Percentiles rank a stretch among this genome's conserved stretches.
These are phyloP conservation scores for Bolboschoenoplectus hybrid DNA, from an alignment of 202 grass and related monocot species.

Conservation along the genomic window DNA sequence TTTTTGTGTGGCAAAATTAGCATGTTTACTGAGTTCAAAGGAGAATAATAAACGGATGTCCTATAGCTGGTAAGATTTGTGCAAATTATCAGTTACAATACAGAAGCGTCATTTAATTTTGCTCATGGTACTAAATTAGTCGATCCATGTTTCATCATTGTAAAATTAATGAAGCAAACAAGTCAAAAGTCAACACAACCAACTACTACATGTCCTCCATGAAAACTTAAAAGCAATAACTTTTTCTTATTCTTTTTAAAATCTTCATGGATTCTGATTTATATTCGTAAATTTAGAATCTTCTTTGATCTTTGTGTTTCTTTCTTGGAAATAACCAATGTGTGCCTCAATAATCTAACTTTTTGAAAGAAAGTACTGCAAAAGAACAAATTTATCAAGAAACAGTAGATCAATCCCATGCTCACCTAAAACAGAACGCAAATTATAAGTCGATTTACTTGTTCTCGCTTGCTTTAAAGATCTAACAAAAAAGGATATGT, in stretches of 20 bases:
- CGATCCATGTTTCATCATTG: neutral
- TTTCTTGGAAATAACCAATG: slow-evolving; percentile 12
- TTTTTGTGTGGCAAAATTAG: neutral
- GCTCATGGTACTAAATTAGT: neutral
- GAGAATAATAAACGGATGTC: neutral
- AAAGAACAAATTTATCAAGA: slow-evolving; percentile 12
- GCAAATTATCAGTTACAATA: slow-evolving; percentile 12
- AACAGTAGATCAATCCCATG: neutral
- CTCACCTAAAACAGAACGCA: neutral
- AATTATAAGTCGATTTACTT: slow-evolving; percentile 10
- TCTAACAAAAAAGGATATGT: neutral
- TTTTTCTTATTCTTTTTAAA: neutral
- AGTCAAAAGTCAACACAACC: slow-evolving; percentile 15
- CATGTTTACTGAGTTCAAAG: neutral
- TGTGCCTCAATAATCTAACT: slow-evolving; percentile 5
- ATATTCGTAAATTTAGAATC: neutral
- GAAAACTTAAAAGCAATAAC: neutral
- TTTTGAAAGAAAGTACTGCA: neutral
- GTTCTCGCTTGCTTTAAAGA: neutral
- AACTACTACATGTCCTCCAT: neutral
- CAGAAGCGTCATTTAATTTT: neutral
- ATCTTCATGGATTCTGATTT: neutral
- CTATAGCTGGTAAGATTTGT: neutral
- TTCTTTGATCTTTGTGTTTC: slow-evolving; percentile 2
- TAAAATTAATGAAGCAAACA: neutral